Percentiles rank a stretch among this genome's conserved stretches.
phyloP scores from a whole-genome alignment of 2,329 filamentous ascomycete species.

The Berkeleyomyces basicola region DNA sequence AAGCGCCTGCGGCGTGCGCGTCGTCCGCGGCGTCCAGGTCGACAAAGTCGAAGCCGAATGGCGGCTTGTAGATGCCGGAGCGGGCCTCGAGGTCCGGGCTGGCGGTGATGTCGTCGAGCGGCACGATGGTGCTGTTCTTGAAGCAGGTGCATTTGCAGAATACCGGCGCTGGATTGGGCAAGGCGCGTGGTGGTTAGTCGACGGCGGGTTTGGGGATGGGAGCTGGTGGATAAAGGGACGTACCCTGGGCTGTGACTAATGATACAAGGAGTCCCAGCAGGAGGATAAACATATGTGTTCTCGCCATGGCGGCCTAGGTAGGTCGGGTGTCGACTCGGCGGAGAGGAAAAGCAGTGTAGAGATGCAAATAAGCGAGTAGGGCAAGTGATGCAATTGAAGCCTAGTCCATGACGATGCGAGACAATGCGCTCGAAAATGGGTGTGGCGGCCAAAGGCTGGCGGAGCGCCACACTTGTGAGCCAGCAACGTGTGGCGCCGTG shows the following conservation, averaged over 20 bases:
- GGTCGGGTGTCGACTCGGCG: not conserved
- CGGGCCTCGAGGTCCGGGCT: constrained; percentile 15
- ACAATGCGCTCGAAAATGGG: not conserved
- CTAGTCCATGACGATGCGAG: not conserved
- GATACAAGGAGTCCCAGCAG: constrained; percentile 21
- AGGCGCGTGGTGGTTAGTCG: not conserved
- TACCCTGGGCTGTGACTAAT: constrained; percentile 28
- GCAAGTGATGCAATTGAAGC: not conserved
- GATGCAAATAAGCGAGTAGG: not conserved
- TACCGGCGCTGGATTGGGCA: constrained; percentile 31
- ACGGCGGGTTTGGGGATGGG: not conserved
- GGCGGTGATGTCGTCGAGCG: constrained; percentile 27
- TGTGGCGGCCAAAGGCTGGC: not conserved
- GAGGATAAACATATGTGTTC: constrained; percentile 23
- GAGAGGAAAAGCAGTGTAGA: not conserved
- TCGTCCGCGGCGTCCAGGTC: constrained; percentile 10
- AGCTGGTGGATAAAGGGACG: constrained; percentile 15
- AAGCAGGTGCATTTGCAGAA: constrained; percentile 59
- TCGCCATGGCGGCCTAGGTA: constrained; percentile 22
- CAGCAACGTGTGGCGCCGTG: not conserved
- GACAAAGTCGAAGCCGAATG: constrained; percentile 15
- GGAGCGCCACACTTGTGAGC: not conserved
- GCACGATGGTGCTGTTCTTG: constrained; percentile 51
- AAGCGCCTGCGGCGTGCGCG: constrained; percentile 17
- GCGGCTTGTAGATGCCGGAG: constrained; percentile 15